Conservation (phyloP, 2,329 filamentous ascomycete species). For the Emydomyces testavorans region DNA sequence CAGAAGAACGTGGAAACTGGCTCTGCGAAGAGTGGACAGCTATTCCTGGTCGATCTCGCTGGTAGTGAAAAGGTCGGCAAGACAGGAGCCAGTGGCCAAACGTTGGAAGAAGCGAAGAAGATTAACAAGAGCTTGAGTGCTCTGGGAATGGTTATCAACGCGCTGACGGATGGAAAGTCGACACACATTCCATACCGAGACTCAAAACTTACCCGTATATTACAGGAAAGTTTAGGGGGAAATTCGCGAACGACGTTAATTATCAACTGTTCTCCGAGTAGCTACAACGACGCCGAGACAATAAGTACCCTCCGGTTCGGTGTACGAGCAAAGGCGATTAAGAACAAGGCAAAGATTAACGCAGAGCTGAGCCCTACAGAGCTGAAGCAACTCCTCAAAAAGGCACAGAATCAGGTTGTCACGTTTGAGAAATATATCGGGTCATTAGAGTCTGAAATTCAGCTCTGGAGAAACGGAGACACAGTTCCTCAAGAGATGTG, state of each 20-base stretch:
- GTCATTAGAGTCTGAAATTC: constrained; percentile 72
- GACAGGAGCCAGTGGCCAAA: constrained; percentile 94
- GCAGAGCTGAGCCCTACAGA: constrained; percentile 92
- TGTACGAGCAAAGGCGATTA: constrained; percentile 94
- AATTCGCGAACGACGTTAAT: constrained; percentile 98
- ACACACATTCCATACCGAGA: constrained; percentile 94
- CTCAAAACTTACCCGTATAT: constrained; percentile 90
- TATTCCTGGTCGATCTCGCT: constrained; percentile 95
- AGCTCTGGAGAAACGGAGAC: constrained; percentile 78
- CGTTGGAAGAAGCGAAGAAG: constrained; percentile 96
- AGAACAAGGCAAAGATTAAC: constrained; percentile 99
- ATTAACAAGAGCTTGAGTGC: constrained; percentile 99
- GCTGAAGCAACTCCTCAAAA: constrained; percentile 84
- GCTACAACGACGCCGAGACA: constrained; percentile 94
- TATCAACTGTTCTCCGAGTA: constrained; percentile 97
- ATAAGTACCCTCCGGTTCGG: constrained; percentile 86
- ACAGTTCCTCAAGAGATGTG: constrained; percentile 79
- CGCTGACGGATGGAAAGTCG: constrained; percentile 92
- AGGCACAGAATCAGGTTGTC: constrained; percentile 78
- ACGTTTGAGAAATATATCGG: constrained; percentile 81
- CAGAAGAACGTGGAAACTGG: constrained; percentile 97
- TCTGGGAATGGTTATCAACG: constrained; percentile 97
- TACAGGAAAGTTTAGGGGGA: constrained; percentile 94
- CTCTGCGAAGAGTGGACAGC: constrained; percentile 87
- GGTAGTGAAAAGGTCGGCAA: constrained; percentile 98